A percentile compares a stretch with the other conserved stretches of the same genome.
Evolutionary conservation across 2,329 filamentous ascomycete species (phyloP).

Genomic region (Epichloe festucae): DNA sequence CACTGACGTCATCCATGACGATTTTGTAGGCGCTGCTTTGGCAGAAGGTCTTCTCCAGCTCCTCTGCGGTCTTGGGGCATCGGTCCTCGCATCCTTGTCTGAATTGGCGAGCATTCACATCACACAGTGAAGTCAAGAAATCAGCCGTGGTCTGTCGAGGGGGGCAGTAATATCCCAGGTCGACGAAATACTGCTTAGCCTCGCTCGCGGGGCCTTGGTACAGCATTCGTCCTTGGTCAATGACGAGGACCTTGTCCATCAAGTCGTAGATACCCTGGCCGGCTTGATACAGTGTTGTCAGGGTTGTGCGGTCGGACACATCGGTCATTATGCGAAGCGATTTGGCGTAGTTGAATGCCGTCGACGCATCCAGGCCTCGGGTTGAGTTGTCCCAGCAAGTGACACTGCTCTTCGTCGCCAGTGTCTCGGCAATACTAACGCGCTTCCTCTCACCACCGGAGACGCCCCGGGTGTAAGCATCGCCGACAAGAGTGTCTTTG

Average conservation of each 20-base stretch:
- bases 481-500: slow-evolving; percentile 61
- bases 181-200: slow-evolving; percentile 48
- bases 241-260: slow-evolving; percentile 50
- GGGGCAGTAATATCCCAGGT: slow-evolving; percentile 41
- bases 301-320: slow-evolving; percentile 31
- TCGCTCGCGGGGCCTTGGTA: slow-evolving; percentile 47
- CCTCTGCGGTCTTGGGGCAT: slow-evolving; percentile 40
- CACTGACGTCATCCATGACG: slow-evolving; percentile 29
- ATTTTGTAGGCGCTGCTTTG: slow-evolving; percentile 31
- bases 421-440: slow-evolving; percentile 64
- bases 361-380: slow-evolving; percentile 66
- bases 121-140: slow-evolving; percentile 40
- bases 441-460: slow-evolving; percentile 72
- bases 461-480: slow-evolving; percentile 58
- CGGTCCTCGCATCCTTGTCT: background rate
- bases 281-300: slow-evolving; percentile 13
- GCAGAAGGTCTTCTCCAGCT: slow-evolving; percentile 23
- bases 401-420: slow-evolving; percentile 60
- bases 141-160: slow-evolving; percentile 48
- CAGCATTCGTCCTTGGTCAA: slow-evolving; percentile 55
- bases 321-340: slow-evolving; percentile 63
- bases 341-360: slow-evolving; percentile 64
- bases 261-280: slow-evolving; percentile 20
- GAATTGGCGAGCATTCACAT: slow-evolving; percentile 3
- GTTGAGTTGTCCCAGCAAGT: slow-evolving; percentile 74